Evolutionary conservation across 441 rosid genomes (phyloP).

Genomic region (Adansonia rubrostipa): DNA sequence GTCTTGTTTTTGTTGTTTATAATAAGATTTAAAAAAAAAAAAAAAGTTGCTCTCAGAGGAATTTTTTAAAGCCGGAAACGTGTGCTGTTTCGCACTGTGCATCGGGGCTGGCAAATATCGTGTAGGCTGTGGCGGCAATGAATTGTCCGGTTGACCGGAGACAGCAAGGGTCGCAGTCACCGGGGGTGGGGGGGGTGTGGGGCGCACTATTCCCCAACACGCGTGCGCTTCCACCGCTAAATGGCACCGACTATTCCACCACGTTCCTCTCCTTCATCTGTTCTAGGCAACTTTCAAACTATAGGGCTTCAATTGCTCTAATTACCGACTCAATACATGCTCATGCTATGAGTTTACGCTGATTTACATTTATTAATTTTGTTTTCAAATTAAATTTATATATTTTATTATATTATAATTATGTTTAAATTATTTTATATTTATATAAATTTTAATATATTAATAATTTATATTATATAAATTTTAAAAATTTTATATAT

Average conservation of each 20-base stretch:
- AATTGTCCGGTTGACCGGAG: conserved; percentile 81
- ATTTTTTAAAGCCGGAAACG: background rate
- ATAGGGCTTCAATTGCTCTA: background rate
- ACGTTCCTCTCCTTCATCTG: background rate
- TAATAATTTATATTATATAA: no score
- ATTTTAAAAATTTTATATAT: no score
- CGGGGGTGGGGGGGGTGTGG: conserved; percentile 35
- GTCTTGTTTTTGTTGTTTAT: no score
- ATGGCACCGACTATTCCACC: conserved; percentile 43
- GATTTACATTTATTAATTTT: no score
- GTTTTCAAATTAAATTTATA: no score
- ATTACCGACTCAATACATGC: background rate
- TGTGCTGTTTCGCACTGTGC: conserved; percentile 34
- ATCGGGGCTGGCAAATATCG: conserved; percentile 21
- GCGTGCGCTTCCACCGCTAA: conserved; percentile 37
- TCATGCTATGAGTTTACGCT: background rate
- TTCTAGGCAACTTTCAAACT: background rate
- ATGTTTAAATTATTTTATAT: no score
- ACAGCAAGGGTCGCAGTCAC: conserved; percentile 45
- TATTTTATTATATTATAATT: no score
- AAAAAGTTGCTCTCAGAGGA: background rate
- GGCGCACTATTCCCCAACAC: conserved; percentile 48
- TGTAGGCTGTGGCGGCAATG: conserved; percentile 39
- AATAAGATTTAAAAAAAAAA: background rate
- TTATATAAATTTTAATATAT: no score